Evolutionary conservation across 2,329 filamentous ascomycete species (phyloP), one percentile per base, ranked within the genome.

Genomic region (Penicillium hordei): DNA sequence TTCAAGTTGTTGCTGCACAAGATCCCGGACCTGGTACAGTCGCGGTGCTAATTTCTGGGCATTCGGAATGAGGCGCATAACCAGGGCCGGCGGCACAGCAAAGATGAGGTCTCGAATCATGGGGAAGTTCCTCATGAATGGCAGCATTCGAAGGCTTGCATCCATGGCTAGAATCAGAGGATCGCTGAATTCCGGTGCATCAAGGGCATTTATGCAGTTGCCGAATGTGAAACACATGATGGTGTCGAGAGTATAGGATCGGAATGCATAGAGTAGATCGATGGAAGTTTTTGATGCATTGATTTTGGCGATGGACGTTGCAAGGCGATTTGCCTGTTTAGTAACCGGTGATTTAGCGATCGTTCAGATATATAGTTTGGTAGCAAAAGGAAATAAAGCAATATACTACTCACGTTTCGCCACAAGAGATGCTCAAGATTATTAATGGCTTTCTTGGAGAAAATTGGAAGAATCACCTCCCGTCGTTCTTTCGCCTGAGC

Each of bases 141-240:
- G 48, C 3, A 50, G n/a, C 34, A 50, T 50, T 10, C 34, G 34
- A 39, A 50, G 48, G 25, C 48, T 50, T 5, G 48, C 48, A 2
- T 50, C 48, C 48, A 50, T 50, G 5, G 48, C 48, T 29, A 50
- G n/a, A 27, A 50, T 40, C 4, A 50, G 23, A 50, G 34, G 48
- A 34, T 58, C 56, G 29, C 56, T 58, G 15, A 58, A 58, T 1
- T 21, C 51, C 10, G 56, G 56, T 7, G 56, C 56, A 44, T 58
- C 56, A 15, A 55, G 34, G 19, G 56, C 56, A 29, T 58, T 55
- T 36, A 58, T 45, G 38, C 44, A 55, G 33, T 49, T 55, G 2
- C 56, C 56, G 13, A 58, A 58, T 9, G 56, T 58, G 56, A 58
- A 55, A 27, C 56, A 58, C 56, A 58, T 58, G 4, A 58, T 58